These are phyloP conservation scores for Phalaenopsis equestris DNA, from an alignment of 106 monocot species.

Conservation along the genomic window DNA sequence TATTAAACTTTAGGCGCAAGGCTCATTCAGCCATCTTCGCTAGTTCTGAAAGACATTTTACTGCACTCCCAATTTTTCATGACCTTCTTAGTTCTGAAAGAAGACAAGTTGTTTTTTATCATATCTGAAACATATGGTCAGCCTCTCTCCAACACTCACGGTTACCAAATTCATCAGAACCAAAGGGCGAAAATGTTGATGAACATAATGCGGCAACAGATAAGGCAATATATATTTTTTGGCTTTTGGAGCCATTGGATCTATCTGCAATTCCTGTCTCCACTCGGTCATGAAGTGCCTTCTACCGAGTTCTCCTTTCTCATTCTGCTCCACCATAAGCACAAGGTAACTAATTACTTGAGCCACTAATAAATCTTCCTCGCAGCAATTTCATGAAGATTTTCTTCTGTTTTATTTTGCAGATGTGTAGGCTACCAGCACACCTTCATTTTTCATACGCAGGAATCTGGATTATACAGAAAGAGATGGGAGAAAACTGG, in stretches of 20 bases:
- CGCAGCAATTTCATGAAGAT: conserved; percentile 4
- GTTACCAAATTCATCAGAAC: conserved; percentile 13
- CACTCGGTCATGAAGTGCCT: conserved; percentile 34
- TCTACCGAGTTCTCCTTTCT: conserved; percentile 23
- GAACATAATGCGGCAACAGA: not conserved
- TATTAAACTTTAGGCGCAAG: no score
- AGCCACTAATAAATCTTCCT: not conserved
- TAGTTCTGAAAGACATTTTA: no score
- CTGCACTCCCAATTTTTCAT: no score
- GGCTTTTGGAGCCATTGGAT: conserved; percentile 2
- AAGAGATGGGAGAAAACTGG: conserved; percentile 24
- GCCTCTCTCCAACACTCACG: conserved; percentile 27
- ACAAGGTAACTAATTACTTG: conserved; percentile 17
- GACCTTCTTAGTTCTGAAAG: not conserved
- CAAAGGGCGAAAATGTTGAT: not conserved
- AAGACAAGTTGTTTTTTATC: not conserved
- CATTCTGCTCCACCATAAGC: conserved; percentile 21
- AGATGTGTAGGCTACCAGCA: conserved; percentile 20
- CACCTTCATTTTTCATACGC: conserved; percentile 10
- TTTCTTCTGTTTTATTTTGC: not conserved
- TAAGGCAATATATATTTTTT: conserved; percentile 11
- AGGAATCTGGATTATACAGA: conserved; percentile 21
- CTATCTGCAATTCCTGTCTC: conserved; percentile 2
- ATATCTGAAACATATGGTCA: conserved; percentile 37
- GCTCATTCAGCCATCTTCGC: no score